Evolutionary conservation across 352 stramenopile species (phyloP), one percentile per base, ranked within the genome.

Genomic region (Globisporangium uncinulatum): DNA sequence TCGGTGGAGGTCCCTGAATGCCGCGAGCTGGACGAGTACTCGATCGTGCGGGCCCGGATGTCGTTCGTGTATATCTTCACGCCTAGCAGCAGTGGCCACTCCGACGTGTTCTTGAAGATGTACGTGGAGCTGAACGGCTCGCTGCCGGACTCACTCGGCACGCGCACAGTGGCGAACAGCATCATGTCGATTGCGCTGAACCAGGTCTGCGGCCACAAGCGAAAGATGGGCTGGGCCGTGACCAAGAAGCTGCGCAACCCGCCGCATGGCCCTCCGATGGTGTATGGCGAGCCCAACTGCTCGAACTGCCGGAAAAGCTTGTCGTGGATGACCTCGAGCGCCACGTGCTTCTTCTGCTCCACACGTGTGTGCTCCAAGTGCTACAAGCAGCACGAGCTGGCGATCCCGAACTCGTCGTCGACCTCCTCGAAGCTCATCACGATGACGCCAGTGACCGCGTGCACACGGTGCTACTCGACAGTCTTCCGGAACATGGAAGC

Each of bases 1-100:
- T 89, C 79, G 32, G 73, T 89, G 24, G 76, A 76, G 36, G 62
- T 87, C 42, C 59, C 70, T 13, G 56, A 76, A 29, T 54, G 67
- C 37, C 45, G 59, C 1, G 57, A 54, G 19, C 71, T 69, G 17
- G 57, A 64, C 11, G 67, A 67, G 2, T 62, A 62, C n/a, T 71
- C 65, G 11, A 70, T 77, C 10, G 70, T 87, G 42, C 77, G 77
- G 15, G 72, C 70, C 4, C 44, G 44, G 0, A 7, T 67, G 1
- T 61, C 62, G 6, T 65, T 84, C n/a, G 51, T 83, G 54, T 78
- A 70, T 21, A 56, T 87, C 19, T 65, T 83, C 19, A 57, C 44
- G 20, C 44, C 61, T 44, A 60, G 66, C 32, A 56, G 56, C 46
- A 19, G 54, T 14, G 52, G 69, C 21, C 42, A 64, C n/a, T 69